Evolutionary conservation across 257 asterid species (phyloP), one percentile per base, ranked within the genome.

Genomic region (Mitragyna speciosa): DNA sequence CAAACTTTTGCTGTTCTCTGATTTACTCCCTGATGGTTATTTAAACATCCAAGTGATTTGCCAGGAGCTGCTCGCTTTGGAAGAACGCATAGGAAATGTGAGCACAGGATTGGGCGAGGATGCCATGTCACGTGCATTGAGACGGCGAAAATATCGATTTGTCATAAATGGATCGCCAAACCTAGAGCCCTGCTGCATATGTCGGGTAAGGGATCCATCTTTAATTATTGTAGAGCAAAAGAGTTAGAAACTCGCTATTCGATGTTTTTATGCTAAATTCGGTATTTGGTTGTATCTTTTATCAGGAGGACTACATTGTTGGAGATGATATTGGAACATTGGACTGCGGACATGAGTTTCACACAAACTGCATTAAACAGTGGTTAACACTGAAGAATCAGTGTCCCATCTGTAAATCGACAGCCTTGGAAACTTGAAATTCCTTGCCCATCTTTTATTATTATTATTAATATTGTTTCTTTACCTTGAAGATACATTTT

Each of bases 41-140:
- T 72, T 76, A 56, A 36, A 75, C 45, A 66, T 22, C 24, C 12
- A n/a, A 52, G 2, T 33, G 30, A 78, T 54, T n/a, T 43, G 66
- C 64, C 80, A 95, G 99, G 99, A 95, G 83, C 73, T 95, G 80
- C 83, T 95, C 86, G 98, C 97, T 56, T 81, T 95, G 92, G 99
- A 91, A 90, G 98, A 93, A 76, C 94, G 73, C 78, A 95, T 93
- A 22, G 99, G 99, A 61, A 88, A 87, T n/a, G 99, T 95, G 82
- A 93, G 73, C 79, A 93, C 97, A 1, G 98, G 98, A 52, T 82
- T 95, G 82, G 86, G 86, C 16, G 97, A 92, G 87, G 93, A 87
- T 31, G 81, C 76, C 54, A 91, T 93, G 66, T 52, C 75, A 75
- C 81, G 63, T 73, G 82, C 77, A 10, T 81, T 95, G 91, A 86